Evolutionary conservation across 768 basidiomycete species (phyloP), one percentile per base, ranked within the genome.

Genomic region (Pleurotus eryngii): DNA sequence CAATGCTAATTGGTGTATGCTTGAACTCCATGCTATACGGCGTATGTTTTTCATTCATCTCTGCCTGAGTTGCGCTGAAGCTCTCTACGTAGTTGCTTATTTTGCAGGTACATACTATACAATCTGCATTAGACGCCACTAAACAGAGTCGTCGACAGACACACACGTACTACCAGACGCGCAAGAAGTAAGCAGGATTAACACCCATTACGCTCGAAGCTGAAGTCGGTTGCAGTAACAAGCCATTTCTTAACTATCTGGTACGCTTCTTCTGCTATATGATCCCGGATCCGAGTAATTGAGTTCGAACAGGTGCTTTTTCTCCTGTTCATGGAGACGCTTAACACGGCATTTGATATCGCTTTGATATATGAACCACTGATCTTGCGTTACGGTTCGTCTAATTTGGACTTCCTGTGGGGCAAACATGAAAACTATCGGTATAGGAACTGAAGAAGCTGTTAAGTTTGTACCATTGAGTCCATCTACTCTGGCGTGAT

Each of bases 131-230:
- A 35, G 30, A 9, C 9, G 6, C 6, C 6, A 8, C 30, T 35
- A 7, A 35, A n/a, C 0, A 3, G 11, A 9, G 8, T 35, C 11
- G 30, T 7, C 3, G 54, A 9, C 30, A 76, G 74, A 62, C 58
- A 3, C 72, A 72, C 48, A 63, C 64, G 15, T 76, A 76, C 63
- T 74, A 69, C 58, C 72, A 68, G 58, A 63, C 65, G 15, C 74
- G 69, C 62, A 72, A 64, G 57, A 70, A 58, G 74, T 74, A 24
- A 49, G 63, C 20, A 1, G 3, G 7, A 24, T 15, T 35, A 9
- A 35, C 15, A 18, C 5, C 27, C 14, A 49, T n/a, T n/a, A n/a
- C 30, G 3, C 30, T 35, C 20, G 14, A 46, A 37, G 17, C n/a
- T 26, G 30, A 18, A 15, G 24, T 18, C 11, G 12, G 22, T 22